Evolutionary conservation across 495 filamentous ascomycete species (phyloP).

Genomic region (Cercophora scortea): DNA sequence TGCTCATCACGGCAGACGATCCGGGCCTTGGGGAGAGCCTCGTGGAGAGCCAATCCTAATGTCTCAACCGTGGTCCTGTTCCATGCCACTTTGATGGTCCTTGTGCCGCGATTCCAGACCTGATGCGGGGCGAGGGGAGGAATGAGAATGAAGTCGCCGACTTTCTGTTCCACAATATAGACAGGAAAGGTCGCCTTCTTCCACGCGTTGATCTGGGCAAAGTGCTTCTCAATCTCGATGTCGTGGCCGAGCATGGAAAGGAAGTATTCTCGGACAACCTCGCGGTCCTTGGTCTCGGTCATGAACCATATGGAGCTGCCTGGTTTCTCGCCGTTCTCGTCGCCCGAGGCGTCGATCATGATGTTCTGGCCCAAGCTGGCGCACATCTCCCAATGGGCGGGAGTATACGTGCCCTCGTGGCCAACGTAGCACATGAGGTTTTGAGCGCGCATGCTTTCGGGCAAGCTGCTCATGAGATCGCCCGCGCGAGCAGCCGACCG

Average conservation of each 20-base stretch:
- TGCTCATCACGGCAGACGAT: conserved; percentile 97
- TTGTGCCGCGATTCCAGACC: conserved; percentile 93
- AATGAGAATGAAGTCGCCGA: conserved; percentile 92
- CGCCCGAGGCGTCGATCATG: conserved; percentile 85
- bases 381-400: conserved; percentile 96
- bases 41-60: conserved; percentile 71
- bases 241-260: conserved; percentile 85
- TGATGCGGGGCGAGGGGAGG: conserved; percentile 97
- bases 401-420: conserved; percentile 95
- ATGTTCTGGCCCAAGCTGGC: conserved; percentile 92
- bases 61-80: conserved; percentile 94
- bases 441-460: conserved; percentile 74
- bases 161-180: conserved; percentile 83
- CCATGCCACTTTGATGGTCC: conserved; percentile 96
- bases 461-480: conserved; percentile 92
- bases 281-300: conserved; percentile 86
- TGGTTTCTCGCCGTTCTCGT: conserved; percentile 60
- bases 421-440: conserved; percentile 99
- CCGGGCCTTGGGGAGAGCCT: conserved; percentile 78
- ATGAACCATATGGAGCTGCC: conserved; percentile 97
- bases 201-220: conserved; percentile 90
- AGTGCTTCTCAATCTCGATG: conserved; percentile 92
- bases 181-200: conserved; percentile 85
- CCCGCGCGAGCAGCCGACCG: conserved; percentile 47
- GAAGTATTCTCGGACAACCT: conserved; percentile 85